phyloP scores from a whole-genome alignment of 495 filamentous ascomycete genomes.

The Chaetomidium leptoderma region DNA sequence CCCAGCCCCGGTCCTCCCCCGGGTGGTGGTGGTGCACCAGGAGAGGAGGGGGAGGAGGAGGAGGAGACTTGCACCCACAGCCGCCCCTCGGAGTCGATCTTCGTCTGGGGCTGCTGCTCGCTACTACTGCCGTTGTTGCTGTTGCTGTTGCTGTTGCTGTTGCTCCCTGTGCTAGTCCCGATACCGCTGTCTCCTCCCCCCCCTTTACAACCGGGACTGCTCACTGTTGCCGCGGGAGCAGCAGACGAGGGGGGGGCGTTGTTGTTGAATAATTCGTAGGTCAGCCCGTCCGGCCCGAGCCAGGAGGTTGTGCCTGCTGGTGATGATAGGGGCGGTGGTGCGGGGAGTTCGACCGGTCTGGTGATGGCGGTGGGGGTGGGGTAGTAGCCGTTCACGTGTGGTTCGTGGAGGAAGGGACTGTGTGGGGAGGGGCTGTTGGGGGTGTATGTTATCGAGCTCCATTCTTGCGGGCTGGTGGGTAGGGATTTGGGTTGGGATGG shows the following conservation, averaged over 20 bases:
- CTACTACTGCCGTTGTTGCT: neutral
- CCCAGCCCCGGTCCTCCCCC: neutral
- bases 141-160: neutral
- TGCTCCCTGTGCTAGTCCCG: neutral
- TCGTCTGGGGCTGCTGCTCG: conserved; percentile 6
- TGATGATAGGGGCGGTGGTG: neutral
- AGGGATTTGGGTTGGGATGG: neutral
- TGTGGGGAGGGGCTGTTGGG: conserved; percentile 1
- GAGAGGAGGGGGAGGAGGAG: too few species aligned
- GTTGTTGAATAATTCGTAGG: conserved; percentile 16
- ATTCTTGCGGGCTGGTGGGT: neutral
- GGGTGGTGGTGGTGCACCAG: neutral
- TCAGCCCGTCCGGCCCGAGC: conserved; percentile 15
- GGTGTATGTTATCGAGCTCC: conserved; percentile 8
- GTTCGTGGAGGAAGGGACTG: conserved; percentile 8
- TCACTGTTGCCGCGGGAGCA: neutral
- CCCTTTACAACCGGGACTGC: neutral
- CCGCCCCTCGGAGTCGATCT: conserved; percentile 24
- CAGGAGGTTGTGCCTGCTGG: neutral
- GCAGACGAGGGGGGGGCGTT: neutral
- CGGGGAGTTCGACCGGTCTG: conserved; percentile 7
- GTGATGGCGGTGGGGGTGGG: neutral
- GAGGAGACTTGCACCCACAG: conserved; percentile 27
- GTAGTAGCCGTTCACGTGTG: neutral
- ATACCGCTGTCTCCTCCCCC: too few species aligned